A percentile compares a stretch with the other conserved stretches of the same genome.
phyloP scores from a whole-genome alignment of 345 rosid species.

The Noccaea bulbosa region DNA sequence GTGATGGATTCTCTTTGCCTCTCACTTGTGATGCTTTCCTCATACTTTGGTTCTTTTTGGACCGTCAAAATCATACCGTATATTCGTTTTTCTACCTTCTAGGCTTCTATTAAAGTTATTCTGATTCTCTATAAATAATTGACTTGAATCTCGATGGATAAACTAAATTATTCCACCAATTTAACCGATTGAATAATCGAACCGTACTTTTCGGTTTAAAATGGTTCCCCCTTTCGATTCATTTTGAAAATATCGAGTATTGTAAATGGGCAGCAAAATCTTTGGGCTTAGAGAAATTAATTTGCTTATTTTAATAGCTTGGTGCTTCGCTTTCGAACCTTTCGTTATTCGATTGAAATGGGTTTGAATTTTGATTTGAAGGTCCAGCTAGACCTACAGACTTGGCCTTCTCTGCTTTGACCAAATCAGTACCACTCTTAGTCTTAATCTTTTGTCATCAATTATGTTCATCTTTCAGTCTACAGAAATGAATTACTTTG shows the following conservation, averaged over 20 bases:
- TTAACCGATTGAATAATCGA: not conserved
- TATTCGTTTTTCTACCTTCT: not conserved
- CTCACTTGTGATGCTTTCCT: no score
- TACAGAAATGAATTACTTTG: not conserved
- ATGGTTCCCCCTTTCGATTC: no score
- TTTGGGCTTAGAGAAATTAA: not conserved
- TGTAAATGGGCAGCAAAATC: not conserved
- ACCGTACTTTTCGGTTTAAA: no score
- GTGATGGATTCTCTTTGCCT: no score
- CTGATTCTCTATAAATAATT: not conserved
- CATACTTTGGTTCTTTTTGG: not conserved
- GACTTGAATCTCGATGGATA: no score
- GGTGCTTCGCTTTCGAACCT: not conserved
- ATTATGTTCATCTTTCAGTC: not conserved
- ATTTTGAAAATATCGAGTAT: not conserved
- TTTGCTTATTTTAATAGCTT: not conserved
- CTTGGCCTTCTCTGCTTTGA: constrained; percentile 14
- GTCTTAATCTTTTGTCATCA: not conserved
- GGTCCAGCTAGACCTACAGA: not conserved
- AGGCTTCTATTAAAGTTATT: no score
- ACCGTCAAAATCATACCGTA: not conserved
- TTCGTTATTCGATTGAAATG: not conserved
- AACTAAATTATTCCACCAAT: no score
- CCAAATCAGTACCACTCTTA: constrained; percentile 9
- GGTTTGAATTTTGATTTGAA: not conserved